phyloP scores from a whole-genome alignment of 176 grass and related monocot species.

The Paspalum notatum region DNA sequence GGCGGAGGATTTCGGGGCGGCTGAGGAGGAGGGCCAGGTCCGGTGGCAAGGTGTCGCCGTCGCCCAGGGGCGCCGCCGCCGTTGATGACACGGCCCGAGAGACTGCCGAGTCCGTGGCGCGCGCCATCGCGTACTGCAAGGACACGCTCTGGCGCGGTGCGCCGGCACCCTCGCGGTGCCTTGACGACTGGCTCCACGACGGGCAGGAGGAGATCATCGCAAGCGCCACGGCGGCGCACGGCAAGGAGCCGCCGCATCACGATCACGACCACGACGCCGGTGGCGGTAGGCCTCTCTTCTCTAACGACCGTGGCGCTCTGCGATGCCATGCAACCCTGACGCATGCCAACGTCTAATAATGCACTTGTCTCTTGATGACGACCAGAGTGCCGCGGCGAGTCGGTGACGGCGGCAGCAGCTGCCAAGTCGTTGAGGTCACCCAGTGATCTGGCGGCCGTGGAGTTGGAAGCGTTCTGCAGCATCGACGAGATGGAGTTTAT shows the following conservation, averaged over 20 bases:
- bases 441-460: too few relatives aligned
- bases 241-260: not conserved
- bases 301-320: not conserved
- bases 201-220: not conserved
- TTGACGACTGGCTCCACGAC: not conserved
- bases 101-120: constrained; percentile 15
- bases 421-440: too few relatives aligned
- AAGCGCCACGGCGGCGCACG: not conserved
- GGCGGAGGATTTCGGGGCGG: not conserved
- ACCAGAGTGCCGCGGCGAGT: too few relatives aligned
- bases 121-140: constrained; percentile 11
- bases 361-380: too few relatives aligned
- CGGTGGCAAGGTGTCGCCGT: not conserved
- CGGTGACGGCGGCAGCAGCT: not conserved
- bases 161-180: not conserved
- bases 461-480: not conserved
- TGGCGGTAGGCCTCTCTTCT: not conserved
- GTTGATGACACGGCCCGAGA: constrained; percentile 12
- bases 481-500: not conserved
- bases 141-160: not conserved
- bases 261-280: not conserved
- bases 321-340: too few relatives aligned
- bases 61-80: not conserved
- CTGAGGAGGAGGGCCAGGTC: not conserved
- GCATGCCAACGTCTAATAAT: too few relatives aligned